Conservation (phyloP, 73 alveolate genomes). For the Paramecium bursaria region DNA sequence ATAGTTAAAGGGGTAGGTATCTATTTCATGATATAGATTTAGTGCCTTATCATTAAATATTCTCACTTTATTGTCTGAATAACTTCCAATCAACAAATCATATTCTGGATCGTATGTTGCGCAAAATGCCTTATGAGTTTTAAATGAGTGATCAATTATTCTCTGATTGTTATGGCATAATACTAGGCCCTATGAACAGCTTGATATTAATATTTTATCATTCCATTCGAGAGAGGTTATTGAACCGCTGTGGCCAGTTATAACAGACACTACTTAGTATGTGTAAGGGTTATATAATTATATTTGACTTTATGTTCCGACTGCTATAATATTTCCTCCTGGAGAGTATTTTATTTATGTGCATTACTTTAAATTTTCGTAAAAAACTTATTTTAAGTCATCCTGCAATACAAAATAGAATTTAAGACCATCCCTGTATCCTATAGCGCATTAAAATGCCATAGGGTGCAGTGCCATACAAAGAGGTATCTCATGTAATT, state of each 20-base stretch:
- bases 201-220: conserved; percentile 24
- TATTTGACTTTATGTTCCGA: conserved; percentile 36
- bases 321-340: conserved; percentile 43
- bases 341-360: conserved; percentile 29
- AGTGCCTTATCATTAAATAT: conserved; percentile 62
- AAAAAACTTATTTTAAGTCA: conserved; percentile 54
- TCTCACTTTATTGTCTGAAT: conserved; percentile 48
- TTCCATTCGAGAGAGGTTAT: conserved; percentile 44
- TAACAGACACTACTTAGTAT: neutral
- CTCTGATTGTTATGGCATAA: neutral
- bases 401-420: conserved; percentile 49
- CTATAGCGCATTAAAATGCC: conserved; percentile 69
- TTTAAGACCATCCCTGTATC: conserved; percentile 60
- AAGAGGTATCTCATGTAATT: conserved; percentile 64
- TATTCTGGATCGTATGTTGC: conserved; percentile 47
- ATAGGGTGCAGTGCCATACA: conserved; percentile 66
- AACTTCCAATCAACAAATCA: conserved; percentile 50
- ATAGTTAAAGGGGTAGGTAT: conserved; percentile 56
- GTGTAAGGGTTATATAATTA: conserved; percentile 30
- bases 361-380: conserved; percentile 32
- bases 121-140: conserved; percentile 23
- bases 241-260: conserved; percentile 47
- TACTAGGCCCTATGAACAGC: conserved; percentile 35
- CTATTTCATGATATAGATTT: conserved; percentile 60
- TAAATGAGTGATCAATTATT: conserved; percentile 48